Evolutionary conservation across 2,329 filamentous ascomycete genomes (phyloP).

Genomic region (Botrytis galanthina): DNA sequence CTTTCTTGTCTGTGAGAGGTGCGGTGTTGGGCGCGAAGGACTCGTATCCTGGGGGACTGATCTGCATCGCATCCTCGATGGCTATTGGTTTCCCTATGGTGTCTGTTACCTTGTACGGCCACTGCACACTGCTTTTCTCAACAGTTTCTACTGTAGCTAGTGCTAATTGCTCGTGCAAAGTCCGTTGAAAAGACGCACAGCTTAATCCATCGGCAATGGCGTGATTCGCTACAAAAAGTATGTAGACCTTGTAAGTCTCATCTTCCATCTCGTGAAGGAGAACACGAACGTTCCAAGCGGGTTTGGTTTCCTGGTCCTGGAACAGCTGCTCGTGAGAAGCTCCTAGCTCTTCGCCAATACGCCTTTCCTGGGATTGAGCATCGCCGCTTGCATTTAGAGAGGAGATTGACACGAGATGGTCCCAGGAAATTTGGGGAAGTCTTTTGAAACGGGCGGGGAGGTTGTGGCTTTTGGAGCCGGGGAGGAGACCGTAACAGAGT

Average conservation of each 20-base stretch:
- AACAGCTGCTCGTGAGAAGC: slow-evolving; percentile 26
- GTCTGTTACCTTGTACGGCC: slow-evolving; percentile 23
- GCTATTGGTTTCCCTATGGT: slow-evolving; percentile 1
- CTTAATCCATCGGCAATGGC: slow-evolving; percentile 29
- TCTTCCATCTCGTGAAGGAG: slow-evolving; percentile 12
- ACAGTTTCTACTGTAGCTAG: neutral
- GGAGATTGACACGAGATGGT: neutral
- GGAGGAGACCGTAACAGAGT: neutral
- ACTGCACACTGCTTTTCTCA: neutral
- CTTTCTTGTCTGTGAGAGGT: neutral
- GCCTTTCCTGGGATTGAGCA: neutral
- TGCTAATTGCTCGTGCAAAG: slow-evolving; percentile 24
- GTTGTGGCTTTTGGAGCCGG: neutral
- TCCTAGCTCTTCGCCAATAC: slow-evolving; percentile 19
- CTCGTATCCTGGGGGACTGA: neutral
- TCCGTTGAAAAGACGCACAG: slow-evolving; percentile 27
- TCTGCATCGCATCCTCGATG: slow-evolving; percentile 22
- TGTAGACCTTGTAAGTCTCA: slow-evolving; percentile 21
- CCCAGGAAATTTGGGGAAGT: neutral
- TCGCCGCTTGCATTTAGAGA: neutral
- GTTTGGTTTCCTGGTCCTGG: slow-evolving; percentile 24
- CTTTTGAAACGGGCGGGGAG: neutral
- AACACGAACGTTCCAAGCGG: slow-evolving; percentile 29
- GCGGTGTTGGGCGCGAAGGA: neutral
- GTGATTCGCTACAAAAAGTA: slow-evolving; percentile 27